Base-by-base conservation (phyloP, 1,284 basidiomycete species). In the Heliocybe sulcata region DNA sequence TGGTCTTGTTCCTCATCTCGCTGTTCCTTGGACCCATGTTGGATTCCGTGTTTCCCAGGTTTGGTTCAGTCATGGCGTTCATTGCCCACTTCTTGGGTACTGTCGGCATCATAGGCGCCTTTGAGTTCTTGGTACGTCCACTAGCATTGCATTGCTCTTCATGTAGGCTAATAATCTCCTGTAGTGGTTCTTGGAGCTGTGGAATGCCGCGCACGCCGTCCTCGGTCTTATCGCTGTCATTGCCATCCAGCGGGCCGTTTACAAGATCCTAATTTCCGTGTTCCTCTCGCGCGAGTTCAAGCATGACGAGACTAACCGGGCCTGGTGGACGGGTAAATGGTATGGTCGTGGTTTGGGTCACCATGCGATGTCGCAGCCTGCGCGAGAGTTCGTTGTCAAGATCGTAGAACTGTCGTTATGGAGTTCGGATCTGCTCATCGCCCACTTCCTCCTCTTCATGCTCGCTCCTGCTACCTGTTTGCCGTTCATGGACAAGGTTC, bases 291-390 rank as follows among this genome's bases (percentile, higher is more conserved):
- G 94, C 60, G 94, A 98, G 72, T 95, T 96, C 81, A 97, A 97
- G 75, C 92, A 96, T 66, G 94, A 98, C 68, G 94, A 97, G 75
- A 94, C 92, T 20, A 98, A 97, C 73, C 81, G 93, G 31, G 94
- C 94, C 9, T 98, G 94, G 94, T 98, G 94, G 94, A 95, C 93
- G 42, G 94, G 94, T 65, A 84, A 91, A 61, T 97, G 94, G 94
- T 95, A 94, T 69, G 93, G 93, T 55, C 87, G 94, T 52, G 93
- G 92, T 2, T 79, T 97, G 31, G 94, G 94, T 42, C 66, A 82
- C 2, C 87, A 93, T 69, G 91, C 86, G 45, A 88, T 94, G 80
- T 93, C 91, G 19, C 94, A 92, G 68, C 89, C 90, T 14, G 85
- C 83, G 11, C 90, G 94, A 70, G 91, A 95, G 79, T 95, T 85